phyloP scores from a whole-genome alignment of 306 rosid genomes.

The Sphenostylis stenocarpa region DNA sequence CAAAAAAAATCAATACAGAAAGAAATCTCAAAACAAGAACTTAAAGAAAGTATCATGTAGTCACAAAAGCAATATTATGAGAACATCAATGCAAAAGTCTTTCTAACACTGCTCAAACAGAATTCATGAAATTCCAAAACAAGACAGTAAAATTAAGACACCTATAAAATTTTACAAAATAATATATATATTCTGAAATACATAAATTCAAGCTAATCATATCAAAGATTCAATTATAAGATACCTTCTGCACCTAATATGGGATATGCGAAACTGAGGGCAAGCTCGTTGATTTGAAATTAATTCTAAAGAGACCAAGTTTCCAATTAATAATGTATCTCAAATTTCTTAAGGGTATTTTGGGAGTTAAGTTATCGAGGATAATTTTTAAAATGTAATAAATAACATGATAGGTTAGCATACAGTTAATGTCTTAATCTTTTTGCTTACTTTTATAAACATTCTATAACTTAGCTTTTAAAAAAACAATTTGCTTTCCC shows the following conservation, averaged over 20 bases:
- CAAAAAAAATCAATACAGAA: neutral
- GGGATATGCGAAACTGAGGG: constrained; percentile 9
- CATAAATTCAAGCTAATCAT: neutral
- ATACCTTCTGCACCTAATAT: neutral
- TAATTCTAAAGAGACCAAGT: neutral
- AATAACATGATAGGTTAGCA: neutral
- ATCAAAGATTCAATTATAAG: neutral
- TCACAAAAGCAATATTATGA: neutral
- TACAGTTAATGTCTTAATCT: neutral
- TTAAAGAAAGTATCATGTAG: neutral
- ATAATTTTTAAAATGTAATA: neutral
- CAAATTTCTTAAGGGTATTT: neutral
- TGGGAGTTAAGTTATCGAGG: neutral
- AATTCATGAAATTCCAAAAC: neutral
- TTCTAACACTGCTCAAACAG: neutral
- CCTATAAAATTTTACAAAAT: neutral
- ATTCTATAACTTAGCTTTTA: neutral
- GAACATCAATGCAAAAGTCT: neutral
- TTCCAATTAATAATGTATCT: neutral
- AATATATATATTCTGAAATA: neutral
- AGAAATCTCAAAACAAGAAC: constrained; percentile 7
- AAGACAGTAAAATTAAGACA: neutral
- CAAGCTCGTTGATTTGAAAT: neutral
- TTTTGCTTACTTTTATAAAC: neutral
- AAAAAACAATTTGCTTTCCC: neutral